Base-by-base conservation (phyloP, 176 grass and related monocot species). In the Oryza brachyantha region DNA sequence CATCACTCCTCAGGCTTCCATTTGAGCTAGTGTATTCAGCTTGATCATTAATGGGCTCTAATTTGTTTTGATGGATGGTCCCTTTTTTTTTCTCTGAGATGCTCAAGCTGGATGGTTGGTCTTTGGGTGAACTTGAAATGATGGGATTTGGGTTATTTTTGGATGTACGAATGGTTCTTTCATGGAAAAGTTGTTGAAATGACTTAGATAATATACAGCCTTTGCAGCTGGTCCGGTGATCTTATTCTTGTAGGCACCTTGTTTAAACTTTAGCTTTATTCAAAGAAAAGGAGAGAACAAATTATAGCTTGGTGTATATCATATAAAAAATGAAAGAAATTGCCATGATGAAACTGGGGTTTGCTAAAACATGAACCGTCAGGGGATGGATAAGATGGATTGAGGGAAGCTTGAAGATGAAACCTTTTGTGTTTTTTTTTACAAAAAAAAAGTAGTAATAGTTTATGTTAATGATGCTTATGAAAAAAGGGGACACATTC, bases 131-230 rank as follows among this genome's bases (percentile, higher is more conserved):
- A 60, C 59, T 77, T 37, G 77, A 68, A 85, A 81, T 73, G 48
- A 76, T 72, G 87, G 71, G 12, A 3, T 37, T 59, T 71, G 3
- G 6, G 21, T 73, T 85, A 37, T 66, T 78, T 77, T 84, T 85
- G 34, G 13, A 27, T 40, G 87, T 78, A 89, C 73, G 78, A 61
- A 89, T 73, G 52, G 59, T 78, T 81, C 45, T 82, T 59, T 61
- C 19, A 28, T 38, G 45, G 39, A 10, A 85, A 76, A 89, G 58
- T 55, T 38, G 61, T 24, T 61, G 59, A 77, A 82, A 82, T 48
- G 72, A 82, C 46, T 73, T 29, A 57, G 66, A 78, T 73, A 82
- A 66, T 45, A 71, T 73, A 73, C 59, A 40, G 19, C 24, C 29
- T 32, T 67, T 61, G 82, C 29, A 77, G 65, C 66, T 81, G 58